Evolutionary conservation across 2,329 filamentous ascomycete species (phyloP).

Genomic region (Arthrobotrys sphaeroides): DNA sequence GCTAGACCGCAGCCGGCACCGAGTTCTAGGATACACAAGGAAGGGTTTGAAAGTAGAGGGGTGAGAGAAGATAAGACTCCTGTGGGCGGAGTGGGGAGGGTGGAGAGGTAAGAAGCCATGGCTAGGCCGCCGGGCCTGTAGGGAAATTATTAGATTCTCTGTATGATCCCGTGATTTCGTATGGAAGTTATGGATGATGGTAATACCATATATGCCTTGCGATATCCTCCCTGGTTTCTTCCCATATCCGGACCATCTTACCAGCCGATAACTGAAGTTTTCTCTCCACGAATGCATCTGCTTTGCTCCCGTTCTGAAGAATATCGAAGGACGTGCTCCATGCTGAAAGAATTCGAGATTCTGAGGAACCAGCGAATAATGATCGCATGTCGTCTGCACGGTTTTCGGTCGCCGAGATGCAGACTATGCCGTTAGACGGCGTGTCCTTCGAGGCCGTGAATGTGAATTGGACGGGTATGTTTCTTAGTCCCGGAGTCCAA

Average conservation of each 20-base stretch:
- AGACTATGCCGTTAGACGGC: conserved; percentile 32
- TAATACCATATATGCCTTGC: conserved; percentile 76
- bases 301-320: conserved; percentile 58
- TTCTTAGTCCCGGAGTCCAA: conserved; percentile 57
- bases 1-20: conserved; percentile 75
- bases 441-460: conserved; percentile 17
- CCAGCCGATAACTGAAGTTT: conserved; percentile 64
- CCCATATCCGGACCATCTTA: conserved; percentile 67
- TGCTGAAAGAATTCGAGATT: conserved; percentile 53
- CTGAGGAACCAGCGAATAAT: conserved; percentile 14
- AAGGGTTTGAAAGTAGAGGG: conserved; percentile 29
- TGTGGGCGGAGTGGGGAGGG: conserved; percentile 20
- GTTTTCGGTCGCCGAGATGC: conserved; percentile 48
- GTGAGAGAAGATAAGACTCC: conserved; percentile 35
- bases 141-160: not conserved
- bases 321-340: conserved; percentile 55
- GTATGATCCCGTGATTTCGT: conserved; percentile 63
- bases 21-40: conserved; percentile 69
- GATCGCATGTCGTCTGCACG: conserved; percentile 55
- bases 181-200: not conserved
- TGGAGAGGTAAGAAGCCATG: conserved; percentile 60
- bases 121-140: conserved; percentile 62
- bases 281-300: conserved; percentile 68
- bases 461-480: conserved; percentile 52
- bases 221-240: conserved; percentile 78